A percentile compares a stretch with the other conserved stretches of the same genome.
These are phyloP conservation scores for Avena sativa DNA, from an alignment of 176 grass and related monocot genomes.

Conservation along the genomic window DNA sequence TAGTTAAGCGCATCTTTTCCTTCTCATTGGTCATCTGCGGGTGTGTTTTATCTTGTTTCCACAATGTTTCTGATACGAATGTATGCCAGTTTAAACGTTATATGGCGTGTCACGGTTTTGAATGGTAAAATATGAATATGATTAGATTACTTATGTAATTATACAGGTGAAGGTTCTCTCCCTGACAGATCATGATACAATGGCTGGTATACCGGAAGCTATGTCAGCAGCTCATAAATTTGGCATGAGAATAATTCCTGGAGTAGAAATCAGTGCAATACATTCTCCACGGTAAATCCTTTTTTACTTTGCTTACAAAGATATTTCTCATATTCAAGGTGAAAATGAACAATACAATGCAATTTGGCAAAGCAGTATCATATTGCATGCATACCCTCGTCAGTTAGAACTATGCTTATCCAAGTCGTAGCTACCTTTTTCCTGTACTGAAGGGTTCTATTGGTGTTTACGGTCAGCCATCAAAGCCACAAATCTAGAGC, in stretches of 20 bases:
- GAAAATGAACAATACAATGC: constrained; percentile 6
- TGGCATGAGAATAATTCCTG: constrained; percentile 92
- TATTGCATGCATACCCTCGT: background rate
- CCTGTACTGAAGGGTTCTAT: background rate
- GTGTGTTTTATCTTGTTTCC: background rate
- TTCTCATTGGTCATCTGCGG: background rate
- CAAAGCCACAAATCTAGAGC: background rate
- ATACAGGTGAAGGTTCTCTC: constrained; percentile 93
- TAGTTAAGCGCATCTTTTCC: background rate
- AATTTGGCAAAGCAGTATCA: constrained; percentile 18
- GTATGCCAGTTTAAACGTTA: background rate
- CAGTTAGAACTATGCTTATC: background rate
- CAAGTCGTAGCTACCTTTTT: background rate
- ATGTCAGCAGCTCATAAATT: constrained; percentile 66
- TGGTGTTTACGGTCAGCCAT: background rate
- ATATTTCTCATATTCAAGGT: background rate
- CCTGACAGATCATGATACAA: constrained; percentile 94
- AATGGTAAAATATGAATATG: constrained; percentile 28
- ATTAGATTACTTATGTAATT: constrained; percentile 41
- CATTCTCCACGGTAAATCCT: constrained; percentile 70
- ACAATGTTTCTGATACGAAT: background rate
- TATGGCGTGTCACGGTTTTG: background rate
- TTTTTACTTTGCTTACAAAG: background rate
- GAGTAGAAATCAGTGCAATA: constrained; percentile 88
- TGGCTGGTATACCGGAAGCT: constrained; percentile 89